Evolutionary conservation across 164 flowering plant species (phyloP).

Genomic region (Berberis vulgaris): DNA sequence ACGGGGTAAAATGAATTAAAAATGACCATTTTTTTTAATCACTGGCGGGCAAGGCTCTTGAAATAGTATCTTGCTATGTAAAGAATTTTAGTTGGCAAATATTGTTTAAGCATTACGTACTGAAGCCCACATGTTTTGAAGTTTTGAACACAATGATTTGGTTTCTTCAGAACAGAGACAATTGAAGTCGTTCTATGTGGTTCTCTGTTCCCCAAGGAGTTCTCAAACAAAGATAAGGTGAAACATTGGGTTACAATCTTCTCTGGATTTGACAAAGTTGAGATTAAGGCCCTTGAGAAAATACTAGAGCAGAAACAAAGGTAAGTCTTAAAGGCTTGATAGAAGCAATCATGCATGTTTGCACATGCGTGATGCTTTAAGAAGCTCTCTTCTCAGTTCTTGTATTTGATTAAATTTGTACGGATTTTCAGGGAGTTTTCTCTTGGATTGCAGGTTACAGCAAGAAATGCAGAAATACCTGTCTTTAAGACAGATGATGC

Average conservation of each 20-base stretch:
- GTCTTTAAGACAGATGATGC: conserved; percentile 52
- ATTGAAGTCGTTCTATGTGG: conserved; percentile 61
- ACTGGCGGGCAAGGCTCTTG: too few species aligned
- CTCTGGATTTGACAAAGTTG: conserved; percentile 76
- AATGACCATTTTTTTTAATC: too few species aligned
- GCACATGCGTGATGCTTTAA: not conserved
- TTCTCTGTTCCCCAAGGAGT: conserved; percentile 58
- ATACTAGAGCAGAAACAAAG: conserved; percentile 91
- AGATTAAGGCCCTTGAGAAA: conserved; percentile 87
- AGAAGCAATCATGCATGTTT: conserved; percentile 12
- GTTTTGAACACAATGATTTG: conserved; percentile 1
- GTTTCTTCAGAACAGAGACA: conserved; percentile 65
- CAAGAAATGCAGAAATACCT: conserved; percentile 92
- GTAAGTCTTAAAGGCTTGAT: conserved; percentile 31
- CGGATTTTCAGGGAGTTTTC: conserved; percentile 35
- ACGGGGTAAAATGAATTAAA: too few species aligned
- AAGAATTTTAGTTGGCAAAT: too few species aligned
- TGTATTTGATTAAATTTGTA: conserved; percentile 25
- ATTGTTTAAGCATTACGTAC: too few species aligned
- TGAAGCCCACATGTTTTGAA: too few species aligned
- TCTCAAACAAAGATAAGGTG: conserved; percentile 52
- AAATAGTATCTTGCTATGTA: too few species aligned
- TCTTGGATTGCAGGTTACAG: conserved; percentile 77
- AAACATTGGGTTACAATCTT: conserved; percentile 62
- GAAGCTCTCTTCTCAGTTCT: conserved; percentile 8